A percentile compares a stretch with the other conserved stretches of the same genome.
Evolutionary conservation across 2,329 filamentous ascomycete genomes (phyloP).

Genomic region (Davidsoniella eucalypti): DNA sequence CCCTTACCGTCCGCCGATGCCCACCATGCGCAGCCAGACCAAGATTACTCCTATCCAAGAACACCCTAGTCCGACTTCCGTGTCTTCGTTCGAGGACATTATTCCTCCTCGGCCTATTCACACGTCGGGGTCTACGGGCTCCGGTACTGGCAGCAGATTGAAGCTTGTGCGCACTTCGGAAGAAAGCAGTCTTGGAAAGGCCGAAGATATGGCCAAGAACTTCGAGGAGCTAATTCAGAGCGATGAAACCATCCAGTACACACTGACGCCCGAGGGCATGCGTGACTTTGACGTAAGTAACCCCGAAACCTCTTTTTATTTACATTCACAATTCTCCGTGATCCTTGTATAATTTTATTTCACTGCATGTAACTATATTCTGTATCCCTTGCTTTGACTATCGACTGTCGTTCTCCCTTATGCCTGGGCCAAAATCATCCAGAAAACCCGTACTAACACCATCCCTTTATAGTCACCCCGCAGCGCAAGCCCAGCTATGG

Average conservation of each 20-base stretch:
- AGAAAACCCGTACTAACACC: constrained; percentile 3
- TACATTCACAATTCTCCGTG: too few relatives aligned
- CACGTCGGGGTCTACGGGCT: constrained; percentile 34
- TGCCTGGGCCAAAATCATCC: neutral
- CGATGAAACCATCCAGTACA: constrained; percentile 69
- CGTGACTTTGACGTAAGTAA: constrained; percentile 53
- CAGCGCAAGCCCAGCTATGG: constrained; percentile 24
- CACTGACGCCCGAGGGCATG: constrained; percentile 64
- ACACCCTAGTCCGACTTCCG: constrained; percentile 10
- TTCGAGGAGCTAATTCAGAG: constrained; percentile 71
- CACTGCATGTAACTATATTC: neutral
- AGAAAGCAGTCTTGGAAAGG: constrained; percentile 30
- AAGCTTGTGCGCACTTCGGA: constrained; percentile 41
- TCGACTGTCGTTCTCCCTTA: neutral
- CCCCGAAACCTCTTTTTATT: neutral
- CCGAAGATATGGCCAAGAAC: constrained; percentile 46
- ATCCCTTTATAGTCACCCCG: constrained; percentile 9
- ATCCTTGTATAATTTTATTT: too few relatives aligned
- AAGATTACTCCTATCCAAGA: constrained; percentile 12
- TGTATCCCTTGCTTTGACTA: neutral
- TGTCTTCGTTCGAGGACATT: constrained; percentile 1
- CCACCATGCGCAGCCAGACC: constrained; percentile 6
- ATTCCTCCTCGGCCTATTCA: constrained; percentile 23
- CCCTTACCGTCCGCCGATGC: constrained; percentile 4
- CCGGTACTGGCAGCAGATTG: constrained; percentile 32